Percentiles rank a stretch among this genome's conserved stretches.
phyloP scores from a whole-genome alignment of 805 yeast species.

The Suhomyces sp. region DNA sequence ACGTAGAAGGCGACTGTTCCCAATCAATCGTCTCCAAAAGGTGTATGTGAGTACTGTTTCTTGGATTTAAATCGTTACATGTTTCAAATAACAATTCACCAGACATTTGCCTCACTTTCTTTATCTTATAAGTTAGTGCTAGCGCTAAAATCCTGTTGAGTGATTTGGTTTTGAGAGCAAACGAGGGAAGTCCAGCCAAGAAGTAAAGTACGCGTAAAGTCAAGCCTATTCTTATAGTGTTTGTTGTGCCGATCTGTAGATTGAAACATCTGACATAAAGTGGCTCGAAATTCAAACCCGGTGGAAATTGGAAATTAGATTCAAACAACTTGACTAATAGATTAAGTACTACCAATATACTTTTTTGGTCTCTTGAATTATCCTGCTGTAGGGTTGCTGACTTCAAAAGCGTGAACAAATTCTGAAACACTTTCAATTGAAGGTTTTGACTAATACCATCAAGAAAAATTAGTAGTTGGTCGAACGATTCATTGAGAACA shows the following conservation, averaged over 20 bases:
- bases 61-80: conserved; percentile 19
- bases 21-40: conserved; percentile 14
- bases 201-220: conserved; percentile 46
- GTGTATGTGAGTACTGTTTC: neutral
- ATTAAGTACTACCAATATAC: conserved; percentile 22
- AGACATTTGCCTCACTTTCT: conserved; percentile 33
- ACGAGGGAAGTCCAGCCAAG: conserved; percentile 19
- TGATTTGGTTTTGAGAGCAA: conserved; percentile 11
- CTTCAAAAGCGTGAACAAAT: conserved; percentile 18
- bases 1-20: conserved; percentile 9
- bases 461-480: conserved; percentile 31
- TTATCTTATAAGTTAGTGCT: conserved; percentile 28
- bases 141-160: conserved; percentile 22
- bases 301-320: conserved; percentile 30
- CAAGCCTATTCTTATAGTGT: conserved; percentile 32
- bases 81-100: conserved; percentile 43
- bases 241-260: conserved; percentile 50
- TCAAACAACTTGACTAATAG: conserved; percentile 41
- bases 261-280: conserved; percentile 52
- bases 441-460: conserved; percentile 20
- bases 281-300: conserved; percentile 23
- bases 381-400: conserved; percentile 9
- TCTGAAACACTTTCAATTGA: conserved; percentile 8
- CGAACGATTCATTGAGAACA: conserved; percentile 43
- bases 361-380: conserved; percentile 19